These are phyloP conservation scores for Rhodotorula toruloides DNA, from an alignment of 768 basidiomycete genomes.

Conservation along the genomic window DNA sequence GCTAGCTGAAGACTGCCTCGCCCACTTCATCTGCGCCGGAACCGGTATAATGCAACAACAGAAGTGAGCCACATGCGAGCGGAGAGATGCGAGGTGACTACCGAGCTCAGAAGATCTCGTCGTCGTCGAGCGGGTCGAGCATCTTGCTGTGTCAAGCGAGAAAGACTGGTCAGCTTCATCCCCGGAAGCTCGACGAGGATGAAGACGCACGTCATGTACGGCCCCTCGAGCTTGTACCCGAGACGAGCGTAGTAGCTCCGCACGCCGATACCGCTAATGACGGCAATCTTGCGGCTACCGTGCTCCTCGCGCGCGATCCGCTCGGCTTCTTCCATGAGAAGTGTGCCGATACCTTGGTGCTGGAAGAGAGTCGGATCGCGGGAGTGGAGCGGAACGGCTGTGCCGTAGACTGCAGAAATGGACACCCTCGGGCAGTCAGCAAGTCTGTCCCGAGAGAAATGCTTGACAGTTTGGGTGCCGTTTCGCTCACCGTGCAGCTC, in stretches of 20 bases:
- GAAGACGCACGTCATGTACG: conserved; percentile 65
- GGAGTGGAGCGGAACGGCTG: conserved; percentile 93
- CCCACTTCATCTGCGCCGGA: too few relatives aligned
- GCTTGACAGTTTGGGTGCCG: too few relatives aligned
- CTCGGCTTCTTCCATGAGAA: conserved; percentile 99
- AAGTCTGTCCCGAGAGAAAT: background rate
- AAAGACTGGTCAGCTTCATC: background rate
- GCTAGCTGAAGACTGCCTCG: too few relatives aligned
- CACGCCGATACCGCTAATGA: conserved; percentile 96
- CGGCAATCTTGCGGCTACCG: conserved; percentile 89
- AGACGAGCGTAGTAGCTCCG: conserved; percentile 67
- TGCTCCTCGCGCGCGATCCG: conserved; percentile 96
- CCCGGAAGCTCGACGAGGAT: background rate
- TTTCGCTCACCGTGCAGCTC: conserved; percentile 76
- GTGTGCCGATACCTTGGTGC: conserved; percentile 81
- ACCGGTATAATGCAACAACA: too few relatives aligned
- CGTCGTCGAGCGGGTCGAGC: conserved; percentile 18
- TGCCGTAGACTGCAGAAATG: conserved; percentile 68
- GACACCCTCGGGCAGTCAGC: conserved; percentile 20
- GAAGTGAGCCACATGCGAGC: too few relatives aligned
- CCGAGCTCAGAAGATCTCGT: conserved; percentile 8
- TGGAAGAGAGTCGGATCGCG: conserved; percentile 70
- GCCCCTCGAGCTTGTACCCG: conserved; percentile 68
- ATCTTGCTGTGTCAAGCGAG: background rate
- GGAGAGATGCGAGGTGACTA: too few relatives aligned